Evolutionary conservation across 2,329 filamentous ascomycete species (phyloP).

Genomic region (Aureobasidium melanogenum): DNA sequence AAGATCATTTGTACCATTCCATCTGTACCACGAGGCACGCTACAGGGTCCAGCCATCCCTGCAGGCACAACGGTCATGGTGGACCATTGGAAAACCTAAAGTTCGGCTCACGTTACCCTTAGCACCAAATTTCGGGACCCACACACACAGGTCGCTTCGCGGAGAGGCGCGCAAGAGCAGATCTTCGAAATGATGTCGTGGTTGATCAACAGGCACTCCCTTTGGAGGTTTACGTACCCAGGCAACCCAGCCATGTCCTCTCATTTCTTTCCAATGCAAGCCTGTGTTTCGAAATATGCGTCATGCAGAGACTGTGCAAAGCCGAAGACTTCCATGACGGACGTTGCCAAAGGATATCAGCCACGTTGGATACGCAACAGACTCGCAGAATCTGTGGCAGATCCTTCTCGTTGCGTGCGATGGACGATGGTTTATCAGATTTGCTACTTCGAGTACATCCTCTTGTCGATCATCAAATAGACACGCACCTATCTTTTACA

Average conservation of each 20-base stretch:
- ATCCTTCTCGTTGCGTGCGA: background rate
- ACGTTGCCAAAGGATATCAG: background rate
- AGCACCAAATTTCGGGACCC: background rate
- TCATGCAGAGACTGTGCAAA: background rate
- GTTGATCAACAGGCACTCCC: slow-evolving; percentile 4
- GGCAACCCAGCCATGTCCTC: background rate
- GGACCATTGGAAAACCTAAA: slow-evolving; percentile 9
- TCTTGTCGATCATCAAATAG: background rate
- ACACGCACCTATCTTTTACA: background rate
- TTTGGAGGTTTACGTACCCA: background rate
- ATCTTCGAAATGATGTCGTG: slow-evolving; percentile 9
- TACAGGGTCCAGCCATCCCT: slow-evolving; percentile 9
- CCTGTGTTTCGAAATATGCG: slow-evolving; percentile 1
- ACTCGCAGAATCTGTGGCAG: background rate
- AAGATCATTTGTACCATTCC: background rate
- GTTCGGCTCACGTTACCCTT: slow-evolving; percentile 9
- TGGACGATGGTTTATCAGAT: background rate
- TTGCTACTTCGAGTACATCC: background rate
- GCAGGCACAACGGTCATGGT: slow-evolving; percentile 6
- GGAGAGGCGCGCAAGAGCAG: background rate
- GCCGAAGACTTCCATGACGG: background rate
- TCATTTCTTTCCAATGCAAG: background rate
- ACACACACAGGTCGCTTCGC: slow-evolving; percentile 11
- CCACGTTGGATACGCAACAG: background rate
- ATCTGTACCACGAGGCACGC: slow-evolving; percentile 2